A percentile compares a stretch with the other conserved stretches of the same genome.
Conservation (phyloP, 805 yeast genomes). For the Myxozyma mucilagina region DNA sequence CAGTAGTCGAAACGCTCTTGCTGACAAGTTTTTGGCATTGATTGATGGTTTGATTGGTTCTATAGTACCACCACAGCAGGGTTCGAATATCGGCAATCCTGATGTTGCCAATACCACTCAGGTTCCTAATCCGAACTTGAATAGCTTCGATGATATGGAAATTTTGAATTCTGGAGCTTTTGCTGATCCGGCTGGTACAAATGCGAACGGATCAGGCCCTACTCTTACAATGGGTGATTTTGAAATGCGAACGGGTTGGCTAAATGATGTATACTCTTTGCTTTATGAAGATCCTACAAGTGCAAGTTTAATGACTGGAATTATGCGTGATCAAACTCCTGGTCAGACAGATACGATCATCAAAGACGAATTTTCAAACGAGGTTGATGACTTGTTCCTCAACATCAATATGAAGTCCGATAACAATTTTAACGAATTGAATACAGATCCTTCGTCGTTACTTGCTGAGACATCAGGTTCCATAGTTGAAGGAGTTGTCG, state of each 20-base stretch:
- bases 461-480: not conserved
- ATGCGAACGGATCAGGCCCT: not conserved
- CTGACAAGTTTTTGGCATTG: conserved; percentile 48
- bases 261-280: conserved; percentile 30
- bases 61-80: conserved; percentile 1
- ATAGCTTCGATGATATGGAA: not conserved
- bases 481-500: not conserved
- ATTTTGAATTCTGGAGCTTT: not conserved
- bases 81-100: not conserved
- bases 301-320: conserved; percentile 20
- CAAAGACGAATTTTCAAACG: not conserved
- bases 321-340: conserved; percentile 6
- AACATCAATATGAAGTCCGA: not conserved
- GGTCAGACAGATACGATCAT: not conserved
- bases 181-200: not conserved
- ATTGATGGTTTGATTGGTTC: conserved; percentile 46
- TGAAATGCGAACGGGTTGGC: conserved; percentile 31
- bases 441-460: not conserved
- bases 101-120: not conserved
- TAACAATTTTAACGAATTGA: not conserved
- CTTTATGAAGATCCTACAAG: conserved; percentile 26
- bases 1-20: conserved; percentile 48
- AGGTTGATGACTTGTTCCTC: not conserved
- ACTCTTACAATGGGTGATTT: conserved; percentile 18
- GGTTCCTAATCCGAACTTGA: not conserved